Conservation (phyloP, 2,329 filamentous ascomycete genomes). For the Cercospora sesami region DNA sequence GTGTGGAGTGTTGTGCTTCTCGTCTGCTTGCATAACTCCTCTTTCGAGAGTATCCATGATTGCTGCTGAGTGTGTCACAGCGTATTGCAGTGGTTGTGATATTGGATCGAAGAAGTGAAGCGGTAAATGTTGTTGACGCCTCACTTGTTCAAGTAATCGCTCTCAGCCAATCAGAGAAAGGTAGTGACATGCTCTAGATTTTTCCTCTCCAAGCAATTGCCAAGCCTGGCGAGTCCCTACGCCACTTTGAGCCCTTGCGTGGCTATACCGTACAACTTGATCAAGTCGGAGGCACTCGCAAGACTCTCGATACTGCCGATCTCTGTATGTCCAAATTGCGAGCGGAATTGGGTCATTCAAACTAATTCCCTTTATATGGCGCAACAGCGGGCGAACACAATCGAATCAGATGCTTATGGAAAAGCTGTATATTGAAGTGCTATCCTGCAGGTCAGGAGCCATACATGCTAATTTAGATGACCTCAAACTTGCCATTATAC, state of each 20-base stretch:
- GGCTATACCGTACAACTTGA: no score
- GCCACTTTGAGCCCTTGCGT: background rate
- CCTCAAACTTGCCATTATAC: background rate
- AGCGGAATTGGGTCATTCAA: no score
- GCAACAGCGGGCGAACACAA: no score
- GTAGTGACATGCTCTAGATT: slow-evolving; percentile 1
- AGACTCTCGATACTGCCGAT: no score
- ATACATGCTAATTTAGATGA: background rate
- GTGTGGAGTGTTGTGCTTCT: background rate
- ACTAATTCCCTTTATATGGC: no score
- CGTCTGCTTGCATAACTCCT: slow-evolving; percentile 23
- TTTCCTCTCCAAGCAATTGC: background rate
- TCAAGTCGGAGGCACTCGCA: no score
- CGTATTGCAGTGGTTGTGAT: background rate
- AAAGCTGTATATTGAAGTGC: background rate
- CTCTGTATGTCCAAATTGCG: no score
- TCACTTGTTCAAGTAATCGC: background rate
- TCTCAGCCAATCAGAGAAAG: background rate
- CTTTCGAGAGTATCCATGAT: slow-evolving; percentile 28
- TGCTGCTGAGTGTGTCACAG: background rate
- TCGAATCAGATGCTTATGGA: no score
- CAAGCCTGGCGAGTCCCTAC: background rate
- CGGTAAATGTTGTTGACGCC: background rate
- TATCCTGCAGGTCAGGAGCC: background rate
- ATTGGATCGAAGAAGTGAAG: background rate